Conservation (phyloP, 768 basidiomycete species). For the Termitomyces sp. region DNA sequence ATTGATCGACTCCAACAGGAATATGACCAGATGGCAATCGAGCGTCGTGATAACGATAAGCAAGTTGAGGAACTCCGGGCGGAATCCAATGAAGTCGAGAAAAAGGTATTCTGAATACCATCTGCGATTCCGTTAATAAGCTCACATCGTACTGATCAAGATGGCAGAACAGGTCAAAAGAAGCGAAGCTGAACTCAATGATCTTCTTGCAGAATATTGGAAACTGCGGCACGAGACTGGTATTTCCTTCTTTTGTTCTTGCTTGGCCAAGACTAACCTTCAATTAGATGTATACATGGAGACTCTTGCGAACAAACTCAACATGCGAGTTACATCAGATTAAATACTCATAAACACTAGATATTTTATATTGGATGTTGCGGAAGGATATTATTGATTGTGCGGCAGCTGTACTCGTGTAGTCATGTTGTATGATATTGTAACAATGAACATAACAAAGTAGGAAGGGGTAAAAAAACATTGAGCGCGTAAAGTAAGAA, state of each 20-base stretch:
- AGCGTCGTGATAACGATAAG: conserved; percentile 73
- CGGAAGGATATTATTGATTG: background rate
- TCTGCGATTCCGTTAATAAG: background rate
- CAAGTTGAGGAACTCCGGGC: conserved; percentile 71
- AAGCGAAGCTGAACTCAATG: conserved; percentile 75
- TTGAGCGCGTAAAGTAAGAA: background rate
- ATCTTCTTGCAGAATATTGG: conserved; percentile 81
- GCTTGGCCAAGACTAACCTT: conserved; percentile 1
- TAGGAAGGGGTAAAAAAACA: background rate
- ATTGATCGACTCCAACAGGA: conserved; percentile 74
- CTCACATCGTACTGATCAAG: conserved; percentile 27
- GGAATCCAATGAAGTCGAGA: conserved; percentile 64
- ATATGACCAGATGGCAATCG: conserved; percentile 72
- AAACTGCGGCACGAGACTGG: conserved; percentile 72
- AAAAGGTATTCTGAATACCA: conserved; percentile 39
- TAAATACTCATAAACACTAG: conserved; percentile 1
- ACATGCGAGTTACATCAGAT: conserved; percentile 36
- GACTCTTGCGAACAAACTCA: conserved; percentile 75
- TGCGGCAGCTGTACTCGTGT: background rate
- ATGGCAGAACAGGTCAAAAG: conserved; percentile 70
- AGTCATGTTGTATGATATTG: background rate
- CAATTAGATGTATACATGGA: conserved; percentile 78
- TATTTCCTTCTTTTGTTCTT: conserved; percentile 19
- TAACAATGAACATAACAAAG: background rate
- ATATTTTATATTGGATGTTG: background rate